Percentiles rank a stretch among this genome's conserved stretches.
Evolutionary conservation across 352 stramenopile species (phyloP).

Genomic region (Globisporangium barbulae): DNA sequence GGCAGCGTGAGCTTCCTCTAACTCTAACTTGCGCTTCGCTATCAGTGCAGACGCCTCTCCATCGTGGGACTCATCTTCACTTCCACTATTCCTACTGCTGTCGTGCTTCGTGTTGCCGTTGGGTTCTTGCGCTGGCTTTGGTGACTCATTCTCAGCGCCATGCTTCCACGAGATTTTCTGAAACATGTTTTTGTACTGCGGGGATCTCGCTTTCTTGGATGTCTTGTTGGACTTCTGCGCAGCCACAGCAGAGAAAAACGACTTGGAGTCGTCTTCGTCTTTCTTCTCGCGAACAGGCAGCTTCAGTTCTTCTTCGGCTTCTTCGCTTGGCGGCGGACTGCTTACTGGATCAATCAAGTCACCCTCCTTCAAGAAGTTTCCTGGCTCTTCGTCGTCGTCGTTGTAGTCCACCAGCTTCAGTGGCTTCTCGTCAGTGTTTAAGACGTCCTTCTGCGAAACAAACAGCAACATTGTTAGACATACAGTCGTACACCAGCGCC

Average conservation of each 20-base stretch:
- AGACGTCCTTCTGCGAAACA: constrained; percentile 37
- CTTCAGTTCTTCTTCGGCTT: constrained; percentile 48
- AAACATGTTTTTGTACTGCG: constrained; percentile 77
- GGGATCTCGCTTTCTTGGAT: constrained; percentile 36
- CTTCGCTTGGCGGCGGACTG: constrained; percentile 23
- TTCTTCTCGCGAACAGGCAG: constrained; percentile 57
- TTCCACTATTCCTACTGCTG: constrained; percentile 35
- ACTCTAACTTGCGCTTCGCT: constrained; percentile 61
- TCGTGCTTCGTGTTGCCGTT: constrained; percentile 9
- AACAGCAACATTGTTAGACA: neutral
- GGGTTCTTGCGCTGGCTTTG: constrained; percentile 18
- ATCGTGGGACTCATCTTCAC: constrained; percentile 11
- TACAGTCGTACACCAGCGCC: neutral
- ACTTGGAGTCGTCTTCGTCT: constrained; percentile 42
- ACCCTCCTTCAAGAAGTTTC: constrained; percentile 30
- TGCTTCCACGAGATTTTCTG: constrained; percentile 76
- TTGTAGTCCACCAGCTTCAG: constrained; percentile 74
- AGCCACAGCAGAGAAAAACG: constrained; percentile 47
- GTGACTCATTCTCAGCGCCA: constrained; percentile 14
- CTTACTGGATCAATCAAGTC: constrained; percentile 20
- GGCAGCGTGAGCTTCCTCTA: constrained; percentile 43
- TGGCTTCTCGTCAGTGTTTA: constrained; percentile 34
- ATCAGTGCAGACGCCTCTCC: constrained; percentile 24
- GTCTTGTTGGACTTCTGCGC: constrained; percentile 40
- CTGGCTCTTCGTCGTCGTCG: constrained; percentile 56